phyloP scores from a whole-genome alignment of 1,284 basidiomycete genomes.

The Athelia sp. region DNA sequence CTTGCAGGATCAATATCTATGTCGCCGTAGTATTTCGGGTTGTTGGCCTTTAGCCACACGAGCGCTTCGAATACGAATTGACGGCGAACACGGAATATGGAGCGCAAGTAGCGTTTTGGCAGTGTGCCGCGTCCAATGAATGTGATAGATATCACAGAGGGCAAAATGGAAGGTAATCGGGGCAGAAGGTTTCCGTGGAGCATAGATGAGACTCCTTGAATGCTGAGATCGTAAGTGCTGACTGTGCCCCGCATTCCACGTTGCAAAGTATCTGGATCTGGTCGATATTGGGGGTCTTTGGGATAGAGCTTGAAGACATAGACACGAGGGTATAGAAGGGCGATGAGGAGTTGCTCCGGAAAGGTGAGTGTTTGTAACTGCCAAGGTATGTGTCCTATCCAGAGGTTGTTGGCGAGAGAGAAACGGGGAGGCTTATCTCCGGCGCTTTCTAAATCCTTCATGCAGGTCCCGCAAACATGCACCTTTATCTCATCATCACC shows the following conservation, averaged over 20 bases:
- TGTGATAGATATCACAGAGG: conserved; percentile 21
- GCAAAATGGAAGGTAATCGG: conserved; percentile 13
- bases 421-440: conserved; percentile 13
- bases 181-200: conserved; percentile 17
- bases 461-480: too few relatives aligned
- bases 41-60: conserved; percentile 28
- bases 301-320: conserved; percentile 29
- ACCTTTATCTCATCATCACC: too few relatives aligned
- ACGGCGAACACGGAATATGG: conserved; percentile 19
- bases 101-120: conserved; percentile 11
- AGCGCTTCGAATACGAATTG: conserved; percentile 18
- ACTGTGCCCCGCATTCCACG: conserved; percentile 19
- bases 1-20: conserved; percentile 21
- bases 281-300: conserved; percentile 8
- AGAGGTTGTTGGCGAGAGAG: conserved; percentile 28
- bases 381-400: conserved; percentile 25
- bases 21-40: conserved; percentile 24
- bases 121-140: conserved; percentile 16
- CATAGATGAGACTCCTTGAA: conserved; percentile 11
- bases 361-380: conserved; percentile 19
- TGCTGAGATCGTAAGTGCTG: conserved; percentile 10
- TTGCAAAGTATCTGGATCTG: conserved; percentile 4
- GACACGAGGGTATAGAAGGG: conserved; percentile 19
- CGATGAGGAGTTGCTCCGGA: conserved; percentile 22
- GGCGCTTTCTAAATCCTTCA: conserved; percentile 5